Evolutionary conservation across 768 basidiomycete species (phyloP).

Genomic region (Lentinula guzmanii): DNA sequence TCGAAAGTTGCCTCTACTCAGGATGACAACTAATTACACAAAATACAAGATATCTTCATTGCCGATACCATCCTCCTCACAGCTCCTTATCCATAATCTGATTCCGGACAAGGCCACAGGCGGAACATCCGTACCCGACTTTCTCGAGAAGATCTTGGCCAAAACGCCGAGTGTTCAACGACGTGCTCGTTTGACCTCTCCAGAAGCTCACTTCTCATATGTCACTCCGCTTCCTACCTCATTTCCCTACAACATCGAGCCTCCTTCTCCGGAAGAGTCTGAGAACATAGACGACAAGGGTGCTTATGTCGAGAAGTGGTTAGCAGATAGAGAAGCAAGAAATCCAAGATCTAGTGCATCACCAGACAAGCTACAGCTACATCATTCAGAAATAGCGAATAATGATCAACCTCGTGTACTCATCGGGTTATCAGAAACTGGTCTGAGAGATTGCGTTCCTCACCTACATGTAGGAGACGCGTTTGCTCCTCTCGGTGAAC

Average conservation of each 20-base stretch:
- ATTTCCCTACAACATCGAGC: conserved; percentile 76
- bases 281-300: conserved; percentile 46
- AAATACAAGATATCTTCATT: conserved; percentile 45
- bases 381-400: conserved; percentile 23
- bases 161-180: conserved; percentile 62
- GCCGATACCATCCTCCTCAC: conserved; percentile 33
- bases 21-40: neutral
- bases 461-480: conserved; percentile 86
- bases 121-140: conserved; percentile 39
- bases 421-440: conserved; percentile 65
- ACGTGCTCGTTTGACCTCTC: conserved; percentile 54
- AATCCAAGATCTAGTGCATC: conserved; percentile 17
- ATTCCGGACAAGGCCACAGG: conserved; percentile 49
- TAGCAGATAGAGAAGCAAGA: conserved; percentile 57
- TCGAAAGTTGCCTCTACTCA: neutral
- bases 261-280: conserved; percentile 45
- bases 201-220: conserved; percentile 67
- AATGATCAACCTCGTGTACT: conserved; percentile 30
- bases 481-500: conserved; percentile 57
- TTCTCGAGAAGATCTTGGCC: conserved; percentile 42
- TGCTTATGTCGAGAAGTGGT: conserved; percentile 72
- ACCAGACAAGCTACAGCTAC: conserved; percentile 16
- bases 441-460: conserved; percentile 73
- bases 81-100: conserved; percentile 38
- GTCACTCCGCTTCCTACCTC: conserved; percentile 76